phyloP scores from a whole-genome alignment of 148 eudicot genomes.

The Arbutus unedo region DNA sequence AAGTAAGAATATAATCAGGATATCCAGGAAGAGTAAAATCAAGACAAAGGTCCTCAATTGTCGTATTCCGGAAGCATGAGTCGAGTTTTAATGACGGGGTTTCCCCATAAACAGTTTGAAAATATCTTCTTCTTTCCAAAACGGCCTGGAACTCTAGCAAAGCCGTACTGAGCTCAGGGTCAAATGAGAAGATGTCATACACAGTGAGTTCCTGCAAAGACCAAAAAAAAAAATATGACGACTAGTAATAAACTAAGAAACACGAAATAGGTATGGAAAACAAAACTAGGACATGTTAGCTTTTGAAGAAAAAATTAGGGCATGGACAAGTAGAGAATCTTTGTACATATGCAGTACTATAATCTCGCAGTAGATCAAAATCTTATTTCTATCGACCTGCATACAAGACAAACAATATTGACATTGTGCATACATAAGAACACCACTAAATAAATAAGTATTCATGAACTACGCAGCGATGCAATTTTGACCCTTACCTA shows the following conservation, averaged over 20 bases:
- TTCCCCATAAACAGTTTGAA: slow-evolving; percentile 34
- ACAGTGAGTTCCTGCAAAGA: slow-evolving; percentile 65
- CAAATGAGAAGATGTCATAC: slow-evolving; percentile 85
- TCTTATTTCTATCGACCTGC: background rate
- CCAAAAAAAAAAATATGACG: background rate
- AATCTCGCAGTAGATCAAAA: background rate
- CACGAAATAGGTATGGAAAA: background rate
- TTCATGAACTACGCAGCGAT: background rate
- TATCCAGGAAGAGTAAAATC: slow-evolving; percentile 94
- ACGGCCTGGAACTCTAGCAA: slow-evolving; percentile 85
- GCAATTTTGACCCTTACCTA: background rate
- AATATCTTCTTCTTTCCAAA: slow-evolving; percentile 47
- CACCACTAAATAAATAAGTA: background rate
- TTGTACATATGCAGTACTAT: background rate
- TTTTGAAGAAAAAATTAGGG: background rate
- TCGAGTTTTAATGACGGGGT: slow-evolving; percentile 22
- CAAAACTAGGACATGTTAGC: background rate
- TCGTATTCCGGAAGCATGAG: slow-evolving; percentile 47
- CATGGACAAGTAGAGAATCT: background rate
- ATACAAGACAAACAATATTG: background rate
- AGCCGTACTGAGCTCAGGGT: slow-evolving; percentile 65
- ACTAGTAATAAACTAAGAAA: background rate
- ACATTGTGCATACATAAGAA: background rate
- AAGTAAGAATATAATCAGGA: slow-evolving; percentile 61
- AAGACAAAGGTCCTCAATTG: slow-evolving; percentile 79